Base-by-base conservation (phyloP, 1,284 basidiomycete species). In the Rhodotorula sp. region DNA sequence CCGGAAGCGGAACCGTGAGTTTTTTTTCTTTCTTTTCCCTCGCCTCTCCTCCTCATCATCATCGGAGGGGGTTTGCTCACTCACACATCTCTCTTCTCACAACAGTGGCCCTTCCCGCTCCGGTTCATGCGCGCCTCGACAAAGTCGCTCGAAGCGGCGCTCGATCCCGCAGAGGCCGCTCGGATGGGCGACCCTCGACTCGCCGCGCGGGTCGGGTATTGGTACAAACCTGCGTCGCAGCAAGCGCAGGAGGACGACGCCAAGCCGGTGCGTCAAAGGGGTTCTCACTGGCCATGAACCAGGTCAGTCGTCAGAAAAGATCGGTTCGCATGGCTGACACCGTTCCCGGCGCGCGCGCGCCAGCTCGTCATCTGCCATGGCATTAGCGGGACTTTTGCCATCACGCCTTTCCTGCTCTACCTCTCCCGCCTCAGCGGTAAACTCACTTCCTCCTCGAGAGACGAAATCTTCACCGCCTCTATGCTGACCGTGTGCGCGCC, bases 291-390 rank as follows among this genome's bases (percentile, higher is more conserved):
- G 1, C 14, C 6, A 39, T 29, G 15, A 20, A 8, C n/a, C 34
- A 20, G 16, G 12, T 29, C 29, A 3, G 2, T 29, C 34, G 34
- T 34, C 34, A 34, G 7, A 34, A 34, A 8, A 34, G 34, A 34
- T 8, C 7, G 34, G 34, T 34, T 34, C 34, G 34, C 34, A 34
- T 34, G 34, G 39, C 39, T 43, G 39, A 4, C 23, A 15, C 26
- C 26, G 14, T 31, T 26, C 7, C 29, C 4, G 39, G 10, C 29
- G 1, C 8, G n/a, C 31, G 6, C 8, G 20, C 57, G n/a, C 6
- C 62, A 67, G 59, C 47, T 76, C 57, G 23, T 76, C 2, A 69
- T 74, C 31, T 72, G 71, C 46, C 75, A 74, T 60, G 75, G 75
- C 6, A 72, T 75, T 39, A 62, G 54, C 3, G 74, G 74, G 16